Percentiles rank a stretch among this genome's conserved stretches.
phyloP scores from a whole-genome alignment of 768 basidiomycete species.

The Wakefieldia striispora region DNA sequence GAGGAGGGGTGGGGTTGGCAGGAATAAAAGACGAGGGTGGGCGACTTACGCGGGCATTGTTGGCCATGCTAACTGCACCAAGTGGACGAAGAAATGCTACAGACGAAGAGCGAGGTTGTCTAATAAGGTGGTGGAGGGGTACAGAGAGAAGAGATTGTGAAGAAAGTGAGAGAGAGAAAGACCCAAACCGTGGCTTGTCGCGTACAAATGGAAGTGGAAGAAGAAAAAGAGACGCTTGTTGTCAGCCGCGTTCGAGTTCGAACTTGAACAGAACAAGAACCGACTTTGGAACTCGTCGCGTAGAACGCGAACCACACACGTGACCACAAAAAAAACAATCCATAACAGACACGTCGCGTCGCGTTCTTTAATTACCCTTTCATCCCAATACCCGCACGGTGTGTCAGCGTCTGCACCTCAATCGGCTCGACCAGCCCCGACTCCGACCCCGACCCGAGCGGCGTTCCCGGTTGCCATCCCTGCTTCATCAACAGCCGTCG shows the following conservation, averaged over 20 bases:
- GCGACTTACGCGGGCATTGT: slow-evolving; percentile 54
- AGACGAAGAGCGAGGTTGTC: slow-evolving; percentile 15
- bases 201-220: slow-evolving; percentile 18
- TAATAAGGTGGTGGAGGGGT: slow-evolving; percentile 10
- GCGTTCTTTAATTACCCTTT: slow-evolving; percentile 9
- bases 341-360: slow-evolving; percentile 38
- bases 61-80: slow-evolving; percentile 46
- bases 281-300: slow-evolving; percentile 34
- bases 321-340: slow-evolving; percentile 32
- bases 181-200: slow-evolving; percentile 27
- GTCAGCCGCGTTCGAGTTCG: slow-evolving; percentile 35
- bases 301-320: slow-evolving; percentile 39
- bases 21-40: neutral
- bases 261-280: slow-evolving; percentile 21
- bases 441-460: slow-evolving; percentile 27
- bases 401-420: slow-evolving; percentile 40
- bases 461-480: slow-evolving; percentile 70
- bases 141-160: slow-evolving; percentile 29
- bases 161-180: slow-evolving; percentile 31
- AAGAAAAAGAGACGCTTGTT: slow-evolving; percentile 18
- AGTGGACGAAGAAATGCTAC: slow-evolving; percentile 25
- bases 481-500: slow-evolving; percentile 67
- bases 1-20: slow-evolving; percentile 8
- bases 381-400: slow-evolving; percentile 59
- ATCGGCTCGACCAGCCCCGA: slow-evolving; percentile 57